These are phyloP conservation scores for Colletotrichum sp. DNA, from an alignment of 2,329 filamentous ascomycete genomes.

Conservation along the genomic window DNA sequence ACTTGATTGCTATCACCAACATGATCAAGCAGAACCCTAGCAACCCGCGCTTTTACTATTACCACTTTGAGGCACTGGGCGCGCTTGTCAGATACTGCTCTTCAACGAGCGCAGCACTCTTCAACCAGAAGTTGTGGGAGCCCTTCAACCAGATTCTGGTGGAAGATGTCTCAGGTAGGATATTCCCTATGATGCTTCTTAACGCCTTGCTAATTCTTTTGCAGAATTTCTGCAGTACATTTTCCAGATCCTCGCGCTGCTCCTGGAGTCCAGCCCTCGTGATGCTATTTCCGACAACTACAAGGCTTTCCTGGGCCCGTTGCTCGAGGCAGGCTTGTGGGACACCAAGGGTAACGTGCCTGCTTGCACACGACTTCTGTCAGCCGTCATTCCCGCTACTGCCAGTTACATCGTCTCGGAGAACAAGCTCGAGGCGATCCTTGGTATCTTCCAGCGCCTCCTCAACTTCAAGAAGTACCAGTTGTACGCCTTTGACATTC, in stretches of 20 bases:
- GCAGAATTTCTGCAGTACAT: conserved; percentile 94
- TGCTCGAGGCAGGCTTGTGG: conserved; percentile 86
- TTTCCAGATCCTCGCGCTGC: conserved; percentile 91
- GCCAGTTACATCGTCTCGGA: conserved; percentile 74
- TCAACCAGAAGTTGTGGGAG: conserved; percentile 82
- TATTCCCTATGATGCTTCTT: conserved; percentile 18
- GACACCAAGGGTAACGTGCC: conserved; percentile 93
- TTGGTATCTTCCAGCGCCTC: conserved; percentile 96
- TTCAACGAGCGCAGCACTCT: conserved; percentile 67
- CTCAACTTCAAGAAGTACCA: conserved; percentile 84
- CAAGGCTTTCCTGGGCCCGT: conserved; percentile 75
- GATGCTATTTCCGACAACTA: conserved; percentile 83
- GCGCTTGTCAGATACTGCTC: conserved; percentile 82
- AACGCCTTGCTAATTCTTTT: conserved; percentile 30
- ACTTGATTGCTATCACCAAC: conserved; percentile 87
- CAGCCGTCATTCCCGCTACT: conserved; percentile 82
- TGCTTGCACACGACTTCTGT: conserved; percentile 83
- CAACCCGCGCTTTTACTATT: conserved; percentile 98
- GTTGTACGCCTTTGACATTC: conserved; percentile 83
- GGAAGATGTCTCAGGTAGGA: conserved; percentile 77
- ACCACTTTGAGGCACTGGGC: conserved; percentile 93
- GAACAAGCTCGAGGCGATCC: conserved; percentile 83
- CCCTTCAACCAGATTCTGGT: conserved; percentile 82
- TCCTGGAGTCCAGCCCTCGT: conserved; percentile 84
- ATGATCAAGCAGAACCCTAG: conserved; percentile 94